phyloP scores from a whole-genome alignment of 225 moss, liverwort and hornwort genomes.

The Rhytidiadelphus loreus region DNA sequence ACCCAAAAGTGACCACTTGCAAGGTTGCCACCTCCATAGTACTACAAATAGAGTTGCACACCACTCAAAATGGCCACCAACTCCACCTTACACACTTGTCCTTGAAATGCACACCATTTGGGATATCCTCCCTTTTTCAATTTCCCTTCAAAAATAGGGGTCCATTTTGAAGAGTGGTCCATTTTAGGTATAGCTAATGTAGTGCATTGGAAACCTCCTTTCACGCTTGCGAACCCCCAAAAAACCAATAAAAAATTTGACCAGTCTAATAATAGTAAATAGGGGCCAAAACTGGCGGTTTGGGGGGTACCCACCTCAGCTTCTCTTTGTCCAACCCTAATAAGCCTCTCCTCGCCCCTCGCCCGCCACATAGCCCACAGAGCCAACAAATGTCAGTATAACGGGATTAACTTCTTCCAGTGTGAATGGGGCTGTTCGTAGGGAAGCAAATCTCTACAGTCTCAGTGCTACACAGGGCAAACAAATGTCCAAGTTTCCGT shows the following conservation, averaged over 20 bases:
- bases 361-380: too few relatives aligned
- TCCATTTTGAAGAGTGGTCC: too few relatives aligned
- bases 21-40: too few relatives aligned
- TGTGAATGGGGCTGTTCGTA: not conserved
- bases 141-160: too few relatives aligned
- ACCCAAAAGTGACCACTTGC: too few relatives aligned
- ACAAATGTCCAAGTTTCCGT: not conserved
- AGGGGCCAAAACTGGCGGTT: not conserved
- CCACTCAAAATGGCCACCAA: too few relatives aligned
- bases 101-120: too few relatives aligned
- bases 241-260: not conserved
- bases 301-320: not conserved
- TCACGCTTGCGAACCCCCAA: not conserved
- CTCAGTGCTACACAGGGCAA: not conserved
- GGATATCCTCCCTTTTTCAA: too few relatives aligned
- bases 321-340: not conserved
- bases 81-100: too few relatives aligned
- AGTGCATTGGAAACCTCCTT: not conserved
- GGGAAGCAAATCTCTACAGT: not conserved
- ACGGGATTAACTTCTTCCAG: not conserved
- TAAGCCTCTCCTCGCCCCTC: not conserved
- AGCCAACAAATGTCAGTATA: not conserved
- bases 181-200: too few relatives aligned
- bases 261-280: rapidly evolving
- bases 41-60: too few relatives aligned